These are phyloP conservation scores for Paraconiothyrium sp. DNA, from an alignment of 2,329 filamentous ascomycete genomes.

Conservation along the genomic window DNA sequence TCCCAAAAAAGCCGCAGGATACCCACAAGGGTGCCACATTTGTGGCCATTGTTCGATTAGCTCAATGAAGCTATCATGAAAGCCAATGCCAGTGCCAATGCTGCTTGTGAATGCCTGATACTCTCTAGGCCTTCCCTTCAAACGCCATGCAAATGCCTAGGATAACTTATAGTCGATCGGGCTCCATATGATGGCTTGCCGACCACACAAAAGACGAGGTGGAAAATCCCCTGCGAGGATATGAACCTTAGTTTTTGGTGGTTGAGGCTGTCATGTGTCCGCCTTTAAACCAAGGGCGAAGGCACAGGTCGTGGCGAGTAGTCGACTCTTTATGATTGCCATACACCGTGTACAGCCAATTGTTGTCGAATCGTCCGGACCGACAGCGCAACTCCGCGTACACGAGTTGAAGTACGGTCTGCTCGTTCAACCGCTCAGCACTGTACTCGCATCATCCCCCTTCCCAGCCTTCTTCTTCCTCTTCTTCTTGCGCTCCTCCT, in stretches of 20 bases:
- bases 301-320: no score
- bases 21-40: slow-evolving; percentile 8
- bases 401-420: not conserved
- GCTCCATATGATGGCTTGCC: not conserved
- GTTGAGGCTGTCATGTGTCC: no score
- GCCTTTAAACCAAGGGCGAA: no score
- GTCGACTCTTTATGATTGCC: no score
- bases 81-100: not conserved
- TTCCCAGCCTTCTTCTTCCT: slow-evolving; percentile 24
- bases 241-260: no score
- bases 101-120: slow-evolving; percentile 2
- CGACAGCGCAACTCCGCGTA: not conserved
- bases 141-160: not conserved
- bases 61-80: slow-evolving; percentile 13
- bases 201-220: not conserved
- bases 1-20: slow-evolving; percentile 11
- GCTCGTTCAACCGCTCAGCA: slow-evolving; percentile 30
- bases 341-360: no score
- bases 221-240: no score
- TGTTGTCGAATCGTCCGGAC: no score
- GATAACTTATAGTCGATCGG: not conserved
- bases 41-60: slow-evolving; percentile 10
- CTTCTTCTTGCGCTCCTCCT: slow-evolving; percentile 23
- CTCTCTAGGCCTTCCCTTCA: not conserved
- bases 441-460: slow-evolving; percentile 32